Conservation (phyloP, 1,284 basidiomycete species). For the Ustilago trichophora region DNA sequence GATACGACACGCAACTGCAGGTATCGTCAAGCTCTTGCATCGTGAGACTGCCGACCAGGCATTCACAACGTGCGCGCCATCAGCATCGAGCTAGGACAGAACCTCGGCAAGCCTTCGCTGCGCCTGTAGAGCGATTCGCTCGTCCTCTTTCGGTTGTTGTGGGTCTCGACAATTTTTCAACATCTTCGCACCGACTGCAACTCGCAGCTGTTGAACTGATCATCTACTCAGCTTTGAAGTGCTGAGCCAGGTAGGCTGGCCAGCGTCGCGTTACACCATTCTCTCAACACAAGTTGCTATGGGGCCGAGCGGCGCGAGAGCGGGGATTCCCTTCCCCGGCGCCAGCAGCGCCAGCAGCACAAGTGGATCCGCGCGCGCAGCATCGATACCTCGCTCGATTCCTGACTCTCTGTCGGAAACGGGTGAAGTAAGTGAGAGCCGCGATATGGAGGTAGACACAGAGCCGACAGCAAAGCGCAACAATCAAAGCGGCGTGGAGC, state of each 20-base stretch:
- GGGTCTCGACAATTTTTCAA: too few species aligned
- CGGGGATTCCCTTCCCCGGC: conserved; percentile 44
- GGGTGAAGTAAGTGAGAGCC: conserved; percentile 9
- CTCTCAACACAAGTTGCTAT: conserved; percentile 30
- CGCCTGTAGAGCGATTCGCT: too few species aligned
- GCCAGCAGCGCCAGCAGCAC: conserved; percentile 19
- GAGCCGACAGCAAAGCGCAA: conserved; percentile 21
- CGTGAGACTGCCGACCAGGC: neutral
- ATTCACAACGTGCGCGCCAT: neutral
- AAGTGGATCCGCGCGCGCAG: conserved; percentile 11
- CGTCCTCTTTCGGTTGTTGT: too few species aligned
- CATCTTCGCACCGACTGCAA: too few species aligned
- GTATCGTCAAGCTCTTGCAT: conserved; percentile 1
- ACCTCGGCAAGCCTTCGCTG: too few species aligned
- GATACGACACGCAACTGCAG: neutral
- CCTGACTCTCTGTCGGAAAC: conserved; percentile 22
- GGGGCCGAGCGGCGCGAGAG: conserved; percentile 36
- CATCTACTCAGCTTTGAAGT: neutral
- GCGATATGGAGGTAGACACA: conserved; percentile 40
- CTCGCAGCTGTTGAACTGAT: neutral
- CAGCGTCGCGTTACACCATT: conserved; percentile 32
- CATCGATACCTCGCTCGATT: conserved; percentile 28
- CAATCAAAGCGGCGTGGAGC: conserved; percentile 6
- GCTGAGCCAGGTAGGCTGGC: conserved; percentile 40
- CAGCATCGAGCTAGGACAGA: neutral